Percentiles rank a stretch among this genome's conserved stretches.
Evolutionary conservation across 2,329 filamentous ascomycete species (phyloP).

Genomic region (Sporothrix mexicana): DNA sequence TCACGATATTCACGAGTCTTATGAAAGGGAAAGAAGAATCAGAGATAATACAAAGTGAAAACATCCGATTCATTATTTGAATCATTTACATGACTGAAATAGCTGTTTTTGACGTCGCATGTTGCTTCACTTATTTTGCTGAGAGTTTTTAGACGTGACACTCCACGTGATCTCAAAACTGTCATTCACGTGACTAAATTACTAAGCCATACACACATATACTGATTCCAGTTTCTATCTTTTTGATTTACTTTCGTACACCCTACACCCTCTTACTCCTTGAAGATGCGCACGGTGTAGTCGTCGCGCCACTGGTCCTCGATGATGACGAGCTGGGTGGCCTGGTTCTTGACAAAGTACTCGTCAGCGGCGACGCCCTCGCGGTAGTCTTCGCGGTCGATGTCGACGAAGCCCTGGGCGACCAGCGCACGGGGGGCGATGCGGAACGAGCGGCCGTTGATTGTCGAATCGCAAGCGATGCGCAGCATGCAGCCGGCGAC

Average conservation of each 20-base stretch:
- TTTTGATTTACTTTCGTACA: background rate
- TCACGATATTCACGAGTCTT: too few species aligned
- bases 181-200: background rate
- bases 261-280: background rate
- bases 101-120: background rate
- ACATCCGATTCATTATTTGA: too few species aligned
- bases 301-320: conserved; percentile 30
- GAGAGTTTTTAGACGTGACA: background rate
- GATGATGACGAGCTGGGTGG: conserved; percentile 27
- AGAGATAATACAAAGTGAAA: too few species aligned
- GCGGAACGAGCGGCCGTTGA: conserved; percentile 29
- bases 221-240: background rate
- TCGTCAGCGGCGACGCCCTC: conserved; percentile 4
- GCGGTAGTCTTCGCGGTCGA: conserved; percentile 28
- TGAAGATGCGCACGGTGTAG: conserved; percentile 26
- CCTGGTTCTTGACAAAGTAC: conserved; percentile 25
- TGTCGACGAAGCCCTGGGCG: conserved; percentile 25
- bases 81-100: too few species aligned
- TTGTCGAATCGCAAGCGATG: conserved; percentile 22
- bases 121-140: too few species aligned
- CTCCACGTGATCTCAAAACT: background rate
- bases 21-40: too few species aligned
- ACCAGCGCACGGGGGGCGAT: conserved; percentile 14
- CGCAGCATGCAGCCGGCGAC: conserved; percentile 29
- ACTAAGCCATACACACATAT: conserved; percentile 6